phyloP scores from a whole-genome alignment of 345 rosid genomes.

The Pseudoturritis turrita region DNA sequence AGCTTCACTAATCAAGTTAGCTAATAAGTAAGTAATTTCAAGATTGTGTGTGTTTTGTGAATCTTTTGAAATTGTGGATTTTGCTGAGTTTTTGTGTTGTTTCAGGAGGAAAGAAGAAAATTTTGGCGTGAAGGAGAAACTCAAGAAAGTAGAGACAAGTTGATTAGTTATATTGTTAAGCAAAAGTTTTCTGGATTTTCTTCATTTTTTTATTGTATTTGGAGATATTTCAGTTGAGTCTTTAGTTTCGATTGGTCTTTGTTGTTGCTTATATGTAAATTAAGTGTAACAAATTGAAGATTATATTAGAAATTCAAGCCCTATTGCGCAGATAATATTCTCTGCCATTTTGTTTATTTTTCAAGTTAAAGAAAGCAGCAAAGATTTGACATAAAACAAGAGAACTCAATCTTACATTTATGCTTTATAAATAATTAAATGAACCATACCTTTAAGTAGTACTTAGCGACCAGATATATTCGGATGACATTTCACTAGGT shows the following conservation, averaged over 20 bases:
- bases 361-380: too few relatives aligned
- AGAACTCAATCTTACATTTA: too few relatives aligned
- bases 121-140: not conserved
- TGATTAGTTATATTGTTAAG: not conserved
- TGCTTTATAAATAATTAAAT: too few relatives aligned
- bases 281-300: not conserved
- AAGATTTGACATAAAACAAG: too few relatives aligned
- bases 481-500: too few relatives aligned
- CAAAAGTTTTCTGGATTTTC: not conserved
- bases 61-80: not conserved
- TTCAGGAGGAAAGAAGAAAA: constrained; percentile 15
- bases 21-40: constrained; percentile 3
- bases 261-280: too few relatives aligned
- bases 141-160: not conserved
- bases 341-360: too few relatives aligned
- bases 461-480: too few relatives aligned
- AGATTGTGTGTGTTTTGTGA: not conserved
- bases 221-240: not conserved
- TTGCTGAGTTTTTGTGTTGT: constrained; percentile 4
- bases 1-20: constrained; percentile 41
- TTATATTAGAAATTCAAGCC: too few relatives aligned
- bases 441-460: too few relatives aligned
- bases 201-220: not conserved
- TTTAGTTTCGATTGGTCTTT: too few relatives aligned
- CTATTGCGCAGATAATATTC: too few relatives aligned